These are phyloP conservation scores for Vigna nakashimae DNA, from an alignment of 306 rosid genomes.

Conservation along the genomic window DNA sequence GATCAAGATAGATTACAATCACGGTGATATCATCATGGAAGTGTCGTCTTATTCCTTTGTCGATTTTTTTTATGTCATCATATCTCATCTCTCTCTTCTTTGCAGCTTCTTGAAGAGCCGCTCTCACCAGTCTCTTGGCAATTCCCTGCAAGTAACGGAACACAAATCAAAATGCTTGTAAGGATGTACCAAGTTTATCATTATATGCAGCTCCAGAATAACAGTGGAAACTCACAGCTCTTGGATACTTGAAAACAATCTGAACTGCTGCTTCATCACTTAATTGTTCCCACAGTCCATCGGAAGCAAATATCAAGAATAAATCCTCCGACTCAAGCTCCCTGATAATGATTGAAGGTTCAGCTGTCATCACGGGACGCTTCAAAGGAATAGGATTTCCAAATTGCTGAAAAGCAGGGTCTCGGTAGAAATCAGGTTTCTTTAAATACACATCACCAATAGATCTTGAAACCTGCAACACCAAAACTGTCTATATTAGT, in stretches of 20 bases:
- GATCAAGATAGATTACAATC: slow-evolving; percentile 83
- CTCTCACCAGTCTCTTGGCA: slow-evolving; percentile 87
- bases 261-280: slow-evolving; percentile 88
- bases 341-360: slow-evolving; percentile 80
- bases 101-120: slow-evolving; percentile 89
- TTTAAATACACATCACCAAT: slow-evolving; percentile 92
- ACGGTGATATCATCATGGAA: slow-evolving; percentile 96
- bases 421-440: slow-evolving; percentile 81
- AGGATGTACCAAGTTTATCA: neutral
- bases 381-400: slow-evolving; percentile 75
- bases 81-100: slow-evolving; percentile 94
- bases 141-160: slow-evolving; percentile 72
- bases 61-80: slow-evolving; percentile 79
- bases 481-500: slow-evolving; percentile 12
- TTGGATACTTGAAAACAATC: slow-evolving; percentile 82
- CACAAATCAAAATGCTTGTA: slow-evolving; percentile 28
- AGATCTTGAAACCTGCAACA: slow-evolving; percentile 89
- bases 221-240: slow-evolving; percentile 74
- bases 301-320: slow-evolving; percentile 95
- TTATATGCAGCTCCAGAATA: slow-evolving; percentile 17
- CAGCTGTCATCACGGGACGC: slow-evolving; percentile 91
- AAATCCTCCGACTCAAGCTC: slow-evolving; percentile 76
- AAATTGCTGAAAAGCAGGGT: slow-evolving; percentile 76
- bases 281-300: slow-evolving; percentile 98
- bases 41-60: slow-evolving; percentile 83